A percentile compares a stretch with the other conserved stretches of the same genome.
Evolutionary conservation across 305 asterid species (phyloP).

Genomic region (Fraxinus floribunda): DNA sequence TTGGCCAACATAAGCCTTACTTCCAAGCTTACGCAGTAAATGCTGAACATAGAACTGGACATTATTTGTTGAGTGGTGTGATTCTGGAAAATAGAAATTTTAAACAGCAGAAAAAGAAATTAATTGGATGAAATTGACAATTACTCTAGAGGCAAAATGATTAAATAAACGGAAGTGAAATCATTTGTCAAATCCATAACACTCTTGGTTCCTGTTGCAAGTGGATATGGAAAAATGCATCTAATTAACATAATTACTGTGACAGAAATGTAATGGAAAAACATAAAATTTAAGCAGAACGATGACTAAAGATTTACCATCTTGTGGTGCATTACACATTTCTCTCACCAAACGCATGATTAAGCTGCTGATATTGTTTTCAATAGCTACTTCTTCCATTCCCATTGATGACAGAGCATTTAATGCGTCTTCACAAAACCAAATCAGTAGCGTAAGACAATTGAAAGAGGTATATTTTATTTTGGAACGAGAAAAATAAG

Average conservation of each 20-base stretch:
- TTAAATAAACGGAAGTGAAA: constrained; percentile 13
- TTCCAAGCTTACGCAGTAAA: constrained; percentile 86
- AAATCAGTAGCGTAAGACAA: constrained; percentile 15
- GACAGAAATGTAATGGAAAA: constrained; percentile 3
- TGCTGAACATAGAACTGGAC: constrained; percentile 70
- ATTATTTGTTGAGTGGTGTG: constrained; percentile 33
- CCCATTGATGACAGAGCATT: constrained; percentile 43
- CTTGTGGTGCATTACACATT: constrained; percentile 57
- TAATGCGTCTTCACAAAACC: constrained; percentile 56
- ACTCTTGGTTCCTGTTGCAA: neutral
- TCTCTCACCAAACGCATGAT: constrained; percentile 61
- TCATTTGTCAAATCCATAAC: constrained; percentile 8
- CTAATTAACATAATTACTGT: neutral
- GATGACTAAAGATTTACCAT: constrained; percentile 50
- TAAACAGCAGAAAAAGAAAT: constrained; percentile 15
- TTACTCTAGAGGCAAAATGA: constrained; percentile 3
- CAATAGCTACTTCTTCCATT: constrained; percentile 45
- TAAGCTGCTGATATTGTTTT: constrained; percentile 71
- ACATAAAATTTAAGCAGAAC: constrained; percentile 5
- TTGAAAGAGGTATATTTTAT: constrained; percentile 7
- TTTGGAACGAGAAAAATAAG: constrained; percentile 4
- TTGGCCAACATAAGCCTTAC: constrained; percentile 72
- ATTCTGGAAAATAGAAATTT: constrained; percentile 37
- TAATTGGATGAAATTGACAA: constrained; percentile 13
- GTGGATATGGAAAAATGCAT: constrained; percentile 3